phyloP scores from a whole-genome alignment of 371 early-diverging fungal species.

The Apophysomyces trapeziformis region DNA sequence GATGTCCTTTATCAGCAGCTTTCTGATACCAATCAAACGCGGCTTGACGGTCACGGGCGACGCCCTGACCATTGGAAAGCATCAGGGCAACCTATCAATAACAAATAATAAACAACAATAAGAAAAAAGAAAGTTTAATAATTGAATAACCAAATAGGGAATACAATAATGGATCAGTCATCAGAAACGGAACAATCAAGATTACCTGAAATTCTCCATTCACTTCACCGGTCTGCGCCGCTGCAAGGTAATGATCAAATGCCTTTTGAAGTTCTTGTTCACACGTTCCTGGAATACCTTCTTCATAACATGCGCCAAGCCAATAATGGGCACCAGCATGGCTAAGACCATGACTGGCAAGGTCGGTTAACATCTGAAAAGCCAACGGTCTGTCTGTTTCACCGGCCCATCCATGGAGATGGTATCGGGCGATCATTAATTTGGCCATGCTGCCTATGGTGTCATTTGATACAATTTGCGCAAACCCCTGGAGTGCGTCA shows the following conservation, averaged over 20 bases:
- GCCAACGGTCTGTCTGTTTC: slow-evolving; percentile 30
- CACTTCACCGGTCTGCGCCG: slow-evolving; percentile 36
- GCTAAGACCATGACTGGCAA: slow-evolving; percentile 18
- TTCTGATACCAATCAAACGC: slow-evolving; percentile 61
- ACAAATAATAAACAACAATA: no score
- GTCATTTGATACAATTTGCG: slow-evolving; percentile 37
- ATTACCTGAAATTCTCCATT: slow-evolving; percentile 50
- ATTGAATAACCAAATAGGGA: slow-evolving; percentile 1
- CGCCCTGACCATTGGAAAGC: slow-evolving; percentile 59
- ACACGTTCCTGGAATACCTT: slow-evolving; percentile 42
- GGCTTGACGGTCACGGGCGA: slow-evolving; percentile 39
- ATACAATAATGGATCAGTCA: neutral
- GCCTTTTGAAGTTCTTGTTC: slow-evolving; percentile 26
- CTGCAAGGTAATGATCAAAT: slow-evolving; percentile 35
- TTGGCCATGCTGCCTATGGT: slow-evolving; percentile 46
- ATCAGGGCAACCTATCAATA: slow-evolving; percentile 44
- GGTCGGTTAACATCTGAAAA: slow-evolving; percentile 31
- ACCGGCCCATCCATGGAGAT: slow-evolving; percentile 40
- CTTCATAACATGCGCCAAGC: slow-evolving; percentile 47
- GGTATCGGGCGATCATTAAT: slow-evolving; percentile 44
- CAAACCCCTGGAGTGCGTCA: slow-evolving; percentile 47
- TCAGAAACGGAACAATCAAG: no score
- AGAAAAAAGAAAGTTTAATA: slow-evolving; percentile 11
- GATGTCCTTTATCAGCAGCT: slow-evolving; percentile 52
- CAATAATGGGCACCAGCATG: slow-evolving; percentile 43